Conservation (phyloP, 306 rosid species). For the Prunus persica region Prunus_persica_NCBIv2 NC_034015.1:20517501-20518000, state of each 20-base stretch:
- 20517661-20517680: conserved; percentile 18
- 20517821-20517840: conserved; percentile 16
- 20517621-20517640: conserved; percentile 31
- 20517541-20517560: conserved; percentile 29
- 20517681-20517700: conserved; percentile 20
- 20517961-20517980: conserved; percentile 28
- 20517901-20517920: conserved; percentile 14
- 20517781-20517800: conserved; percentile 4
- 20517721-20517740: conserved; percentile 23
- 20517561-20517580: conserved; percentile 29
- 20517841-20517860: conserved; percentile 21
- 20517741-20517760: conserved; percentile 24
- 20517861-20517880: conserved; percentile 15
- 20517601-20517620: conserved; percentile 23
- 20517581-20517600: conserved; percentile 14
- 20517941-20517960: conserved; percentile 21
- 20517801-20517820: background rate
- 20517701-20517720: conserved; percentile 25
- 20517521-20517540: conserved; percentile 17
- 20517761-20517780: conserved; percentile 22
- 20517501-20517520: conserved; percentile 15
- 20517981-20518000: conserved; percentile 27
- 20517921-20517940: conserved; percentile 12
- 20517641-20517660: conserved; percentile 21
- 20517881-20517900: conserved; percentile 18